Conservation (phyloP, 2,329 filamentous ascomycete species). For the Neonectria hederae region DNA sequence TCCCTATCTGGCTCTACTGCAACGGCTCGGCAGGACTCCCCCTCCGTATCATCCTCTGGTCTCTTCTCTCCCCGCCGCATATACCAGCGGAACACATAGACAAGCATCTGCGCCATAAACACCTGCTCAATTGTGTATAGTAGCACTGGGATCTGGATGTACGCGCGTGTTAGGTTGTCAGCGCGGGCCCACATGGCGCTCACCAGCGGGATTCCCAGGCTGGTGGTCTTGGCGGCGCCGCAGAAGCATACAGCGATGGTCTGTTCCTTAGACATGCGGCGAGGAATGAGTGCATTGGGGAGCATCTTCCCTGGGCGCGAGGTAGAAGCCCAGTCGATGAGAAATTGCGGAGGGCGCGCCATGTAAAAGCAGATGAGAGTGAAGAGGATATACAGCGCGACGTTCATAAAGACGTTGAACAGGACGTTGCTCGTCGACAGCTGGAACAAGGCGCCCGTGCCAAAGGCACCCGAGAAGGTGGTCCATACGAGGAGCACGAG, state of each 20-base stretch:
- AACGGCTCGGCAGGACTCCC: constrained; percentile 17
- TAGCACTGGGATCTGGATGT: constrained; percentile 71
- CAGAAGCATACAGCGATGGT: constrained; percentile 78
- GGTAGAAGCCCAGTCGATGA: constrained; percentile 34
- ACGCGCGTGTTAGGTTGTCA: constrained; percentile 62
- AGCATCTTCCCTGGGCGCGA: constrained; percentile 47
- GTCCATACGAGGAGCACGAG: constrained; percentile 65
- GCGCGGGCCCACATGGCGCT: constrained; percentile 73
- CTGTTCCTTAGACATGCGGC: constrained; percentile 67
- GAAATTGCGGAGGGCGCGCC: constrained; percentile 52
- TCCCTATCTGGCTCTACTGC: constrained; percentile 1
- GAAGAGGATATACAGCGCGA: constrained; percentile 71
- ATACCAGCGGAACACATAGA: constrained; percentile 59
- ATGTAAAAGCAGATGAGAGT: constrained; percentile 67
- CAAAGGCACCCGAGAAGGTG: constrained; percentile 73
- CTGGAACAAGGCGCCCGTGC: constrained; percentile 67
- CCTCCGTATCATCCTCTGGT: constrained; percentile 29
- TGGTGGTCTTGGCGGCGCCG: constrained; percentile 77
- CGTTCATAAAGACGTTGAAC: constrained; percentile 74
- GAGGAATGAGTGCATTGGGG: constrained; percentile 54
- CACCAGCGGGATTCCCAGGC: constrained; percentile 73
- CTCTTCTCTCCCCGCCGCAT: constrained; percentile 43
- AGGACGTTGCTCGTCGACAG: constrained; percentile 69
- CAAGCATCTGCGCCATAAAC: constrained; percentile 56
- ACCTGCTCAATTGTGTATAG: constrained; percentile 69